A percentile compares a stretch with the other conserved stretches of the same genome.
Evolutionary conservation across 768 basidiomycete genomes (phyloP).

Genomic region (Suillus decipiens): DNA sequence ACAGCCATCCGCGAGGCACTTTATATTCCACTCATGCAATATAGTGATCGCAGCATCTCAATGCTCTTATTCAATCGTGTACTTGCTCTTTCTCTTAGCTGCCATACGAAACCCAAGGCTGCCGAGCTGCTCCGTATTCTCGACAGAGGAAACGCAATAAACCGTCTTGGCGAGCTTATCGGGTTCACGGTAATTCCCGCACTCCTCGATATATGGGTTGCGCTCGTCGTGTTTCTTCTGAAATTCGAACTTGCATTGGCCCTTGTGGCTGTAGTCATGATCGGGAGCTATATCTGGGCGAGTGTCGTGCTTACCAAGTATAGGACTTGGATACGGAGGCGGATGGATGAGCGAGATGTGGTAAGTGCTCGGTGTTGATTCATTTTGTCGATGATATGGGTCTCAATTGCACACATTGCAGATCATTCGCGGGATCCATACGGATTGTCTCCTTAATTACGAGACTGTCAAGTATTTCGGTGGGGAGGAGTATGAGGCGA

Average conservation of each 20-base stretch:
- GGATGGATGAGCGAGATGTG: constrained; percentile 83
- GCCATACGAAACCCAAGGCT: constrained; percentile 80
- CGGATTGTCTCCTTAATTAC: no score
- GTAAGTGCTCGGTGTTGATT: constrained; percentile 17
- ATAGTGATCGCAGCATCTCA: constrained; percentile 66
- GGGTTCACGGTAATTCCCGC: constrained; percentile 86
- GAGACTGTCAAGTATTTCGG: no score
- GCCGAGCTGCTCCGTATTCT: constrained; percentile 62
- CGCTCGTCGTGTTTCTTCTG: constrained; percentile 63
- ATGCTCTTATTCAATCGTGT: constrained; percentile 79
- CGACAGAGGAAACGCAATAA: constrained; percentile 84
- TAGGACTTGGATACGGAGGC: constrained; percentile 69
- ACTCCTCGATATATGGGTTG: constrained; percentile 76
- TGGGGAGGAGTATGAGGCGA: constrained; percentile 44
- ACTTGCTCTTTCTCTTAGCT: constrained; percentile 81
- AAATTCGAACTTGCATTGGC: constrained; percentile 68
- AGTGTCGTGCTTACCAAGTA: constrained; percentile 64
- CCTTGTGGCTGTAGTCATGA: constrained; percentile 67
- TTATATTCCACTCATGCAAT: constrained; percentile 90
- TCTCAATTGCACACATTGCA: constrained; percentile 18
- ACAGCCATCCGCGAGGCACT: constrained; percentile 67
- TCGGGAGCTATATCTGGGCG: constrained; percentile 59
- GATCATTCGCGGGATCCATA: constrained; percentile 60
- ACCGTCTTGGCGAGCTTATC: constrained; percentile 76
- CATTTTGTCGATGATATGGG: no score